A percentile compares a stretch with the other conserved stretches of the same genome.
phyloP scores from a whole-genome alignment of 352 stramenopile genomes.

The Pythium aristosporum region DNA sequence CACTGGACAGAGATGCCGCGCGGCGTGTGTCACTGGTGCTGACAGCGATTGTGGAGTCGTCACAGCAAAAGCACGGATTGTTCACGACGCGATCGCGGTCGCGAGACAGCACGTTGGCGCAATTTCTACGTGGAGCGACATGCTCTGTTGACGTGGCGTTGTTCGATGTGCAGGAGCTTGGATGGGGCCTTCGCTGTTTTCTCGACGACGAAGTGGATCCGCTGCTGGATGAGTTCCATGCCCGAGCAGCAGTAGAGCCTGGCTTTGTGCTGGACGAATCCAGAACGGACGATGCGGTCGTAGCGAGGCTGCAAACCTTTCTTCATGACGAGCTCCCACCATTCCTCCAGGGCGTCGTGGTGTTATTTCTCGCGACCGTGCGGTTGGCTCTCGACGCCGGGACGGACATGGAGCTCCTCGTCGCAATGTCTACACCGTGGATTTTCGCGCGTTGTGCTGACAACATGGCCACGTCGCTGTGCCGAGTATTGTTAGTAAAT shows the following conservation, averaged over 20 bases:
- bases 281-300: neutral
- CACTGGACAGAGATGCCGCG: neutral
- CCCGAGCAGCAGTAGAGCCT: neutral
- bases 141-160: neutral
- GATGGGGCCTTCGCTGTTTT: neutral
- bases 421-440: neutral
- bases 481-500: neutral
- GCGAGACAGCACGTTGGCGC: neutral
- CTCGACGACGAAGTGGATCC: neutral
- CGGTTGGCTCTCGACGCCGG: constrained; percentile 17
- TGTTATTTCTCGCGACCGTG: constrained; percentile 16
- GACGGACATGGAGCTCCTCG: neutral
- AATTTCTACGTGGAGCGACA: neutral
- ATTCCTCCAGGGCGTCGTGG: constrained; percentile 5
- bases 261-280: no score
- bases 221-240: neutral
- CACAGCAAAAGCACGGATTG: constrained; percentile 3
- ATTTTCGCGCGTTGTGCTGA: neutral
- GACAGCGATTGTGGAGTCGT: constrained; percentile 19
- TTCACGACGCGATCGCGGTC: neutral
- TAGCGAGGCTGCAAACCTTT: neutral
- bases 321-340: constrained; percentile 1
- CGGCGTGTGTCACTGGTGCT: neutral
- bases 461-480: neutral
- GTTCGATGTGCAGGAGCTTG: neutral